Percentiles rank a stretch among this genome's conserved stretches.
phyloP scores from a whole-genome alignment of 2,329 filamentous ascomycete species.

The Nemania sp. region DNA sequence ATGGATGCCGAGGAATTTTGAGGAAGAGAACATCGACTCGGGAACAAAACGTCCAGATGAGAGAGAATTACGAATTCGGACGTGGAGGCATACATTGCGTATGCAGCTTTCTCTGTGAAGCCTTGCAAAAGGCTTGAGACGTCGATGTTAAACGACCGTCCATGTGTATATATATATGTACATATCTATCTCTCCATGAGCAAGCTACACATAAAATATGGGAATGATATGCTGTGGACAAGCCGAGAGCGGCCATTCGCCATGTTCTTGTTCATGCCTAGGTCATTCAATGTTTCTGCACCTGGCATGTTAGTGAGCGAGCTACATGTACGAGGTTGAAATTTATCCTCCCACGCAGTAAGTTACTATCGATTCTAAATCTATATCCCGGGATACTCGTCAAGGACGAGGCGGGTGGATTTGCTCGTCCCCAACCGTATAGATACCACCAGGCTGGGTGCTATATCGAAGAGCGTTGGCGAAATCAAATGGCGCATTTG shows the following conservation, averaged over 20 bases:
- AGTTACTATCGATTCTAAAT: neutral
- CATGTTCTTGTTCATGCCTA: neutral
- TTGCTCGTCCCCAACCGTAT: neutral
- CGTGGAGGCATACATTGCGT: neutral
- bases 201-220: slow-evolving; percentile 1
- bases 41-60: neutral
- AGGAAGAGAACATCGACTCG: neutral
- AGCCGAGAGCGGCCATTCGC: neutral
- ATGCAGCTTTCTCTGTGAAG: neutral
- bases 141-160: neutral
- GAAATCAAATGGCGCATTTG: neutral
- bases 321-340: neutral
- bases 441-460: neutral
- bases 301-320: no score
- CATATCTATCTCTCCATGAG: neutral
- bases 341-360: slow-evolving; percentile 2
- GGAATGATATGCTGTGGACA: neutral
- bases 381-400: neutral
- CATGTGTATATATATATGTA: neutral
- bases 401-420: neutral
- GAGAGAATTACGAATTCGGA: neutral
- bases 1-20: slow-evolving; percentile 8
- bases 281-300: neutral
- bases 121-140: slow-evolving; percentile 5
- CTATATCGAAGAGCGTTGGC: neutral